These are phyloP conservation scores for Cyclotella kingstonii DNA, from an alignment of 108 stramenopile species.

Conservation along the genomic window DNA sequence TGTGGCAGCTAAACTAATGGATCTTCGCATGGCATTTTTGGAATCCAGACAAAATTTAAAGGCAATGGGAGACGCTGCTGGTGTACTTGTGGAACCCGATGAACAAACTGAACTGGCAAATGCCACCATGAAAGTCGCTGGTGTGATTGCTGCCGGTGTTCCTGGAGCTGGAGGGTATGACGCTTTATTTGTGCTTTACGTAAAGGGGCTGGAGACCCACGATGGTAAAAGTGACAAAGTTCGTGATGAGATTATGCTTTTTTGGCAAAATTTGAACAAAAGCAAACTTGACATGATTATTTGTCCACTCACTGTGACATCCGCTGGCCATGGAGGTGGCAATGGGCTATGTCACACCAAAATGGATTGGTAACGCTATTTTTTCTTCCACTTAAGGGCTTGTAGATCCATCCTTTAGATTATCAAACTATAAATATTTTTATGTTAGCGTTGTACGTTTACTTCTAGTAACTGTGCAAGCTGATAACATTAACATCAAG, in stretches of 20 bases:
- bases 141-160: slow-evolving; percentile 88
- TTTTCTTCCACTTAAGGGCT: too few relatives aligned
- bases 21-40: slow-evolving; percentile 51
- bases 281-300: slow-evolving; percentile 40
- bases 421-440: too few relatives aligned
- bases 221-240: slow-evolving; percentile 45
- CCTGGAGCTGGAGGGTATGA: slow-evolving; percentile 97
- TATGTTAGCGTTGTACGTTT: too few relatives aligned
- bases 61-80: slow-evolving; percentile 77
- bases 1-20: slow-evolving; percentile 27
- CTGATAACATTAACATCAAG: too few relatives aligned
- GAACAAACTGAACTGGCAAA: slow-evolving; percentile 82
- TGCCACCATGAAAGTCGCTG: slow-evolving; percentile 82
- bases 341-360: slow-evolving; percentile 28
- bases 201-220: slow-evolving; percentile 40
- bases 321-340: slow-evolving; percentile 47
- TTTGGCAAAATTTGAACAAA: slow-evolving; percentile 54
- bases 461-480: too few relatives aligned
- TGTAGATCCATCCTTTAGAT: too few relatives aligned
- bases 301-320: slow-evolving; percentile 67
- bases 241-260: slow-evolving; percentile 55
- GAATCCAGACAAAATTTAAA: slow-evolving; percentile 66
- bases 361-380: slow-evolving; percentile 33
- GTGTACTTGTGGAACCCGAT: slow-evolving; percentile 91
- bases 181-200: slow-evolving; percentile 87